phyloP scores from a whole-genome alignment of 2,329 filamentous ascomycete genomes.

The Aciculosporium take region DNA sequence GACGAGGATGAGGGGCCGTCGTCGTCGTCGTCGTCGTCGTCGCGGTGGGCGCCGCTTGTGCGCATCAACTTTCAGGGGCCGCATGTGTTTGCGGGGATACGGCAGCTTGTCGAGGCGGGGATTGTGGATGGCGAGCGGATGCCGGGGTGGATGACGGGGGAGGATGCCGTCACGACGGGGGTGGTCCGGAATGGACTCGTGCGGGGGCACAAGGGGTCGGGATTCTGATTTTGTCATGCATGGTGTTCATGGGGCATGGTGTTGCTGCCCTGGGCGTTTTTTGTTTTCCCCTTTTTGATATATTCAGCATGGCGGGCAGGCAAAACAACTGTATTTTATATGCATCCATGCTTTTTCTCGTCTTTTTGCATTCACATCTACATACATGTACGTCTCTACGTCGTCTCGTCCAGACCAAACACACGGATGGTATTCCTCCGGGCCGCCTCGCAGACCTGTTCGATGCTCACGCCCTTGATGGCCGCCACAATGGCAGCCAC shows the following conservation, averaged over 20 bases:
- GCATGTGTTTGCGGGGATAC: constrained; percentile 69
- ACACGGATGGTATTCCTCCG: constrained; percentile 72
- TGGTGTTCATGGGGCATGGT: constrained; percentile 6
- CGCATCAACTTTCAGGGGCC: constrained; percentile 57
- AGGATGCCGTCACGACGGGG: constrained; percentile 64
- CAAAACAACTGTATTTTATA: not conserved
- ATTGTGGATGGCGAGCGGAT: constrained; percentile 62
- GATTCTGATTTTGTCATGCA: constrained; percentile 24
- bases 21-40: too few species aligned
- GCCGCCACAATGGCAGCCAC: constrained; percentile 81
- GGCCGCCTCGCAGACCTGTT: constrained; percentile 74
- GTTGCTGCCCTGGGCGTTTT: not conserved
- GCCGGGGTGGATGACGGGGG: constrained; percentile 85
- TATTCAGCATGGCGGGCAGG: constrained; percentile 1
- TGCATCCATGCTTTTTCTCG: not conserved
- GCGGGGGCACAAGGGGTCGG: constrained; percentile 40
- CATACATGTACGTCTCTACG: constrained; percentile 5
- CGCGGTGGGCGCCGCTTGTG: constrained; percentile 25
- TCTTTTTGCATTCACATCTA: not conserved
- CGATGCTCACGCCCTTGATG: constrained; percentile 65
- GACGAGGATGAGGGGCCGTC: constrained; percentile 16
- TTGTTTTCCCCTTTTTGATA: not conserved
- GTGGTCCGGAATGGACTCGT: constrained; percentile 54
- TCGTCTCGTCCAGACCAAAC: constrained; percentile 47
- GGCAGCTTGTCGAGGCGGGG: constrained; percentile 63